A percentile compares a stretch with the other conserved stretches of the same genome.
Evolutionary conservation across 306 rosid species (phyloP).

Genomic region (Prunus padus): DNA sequence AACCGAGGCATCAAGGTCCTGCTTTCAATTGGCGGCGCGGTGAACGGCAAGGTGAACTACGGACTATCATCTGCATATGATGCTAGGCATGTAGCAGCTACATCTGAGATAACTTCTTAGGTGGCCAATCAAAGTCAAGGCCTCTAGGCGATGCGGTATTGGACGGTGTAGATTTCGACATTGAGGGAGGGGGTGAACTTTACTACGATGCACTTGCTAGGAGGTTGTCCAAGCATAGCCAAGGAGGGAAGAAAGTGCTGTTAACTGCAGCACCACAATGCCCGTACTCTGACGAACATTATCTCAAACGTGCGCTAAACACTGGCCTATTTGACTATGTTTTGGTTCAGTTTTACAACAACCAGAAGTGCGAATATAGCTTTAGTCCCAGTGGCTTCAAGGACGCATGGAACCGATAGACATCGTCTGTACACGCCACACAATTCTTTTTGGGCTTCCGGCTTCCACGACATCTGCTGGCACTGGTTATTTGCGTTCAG

Average conservation of each 20-base stretch:
- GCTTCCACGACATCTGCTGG: constrained; percentile 20
- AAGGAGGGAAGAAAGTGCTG: background rate
- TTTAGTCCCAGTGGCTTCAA: constrained; percentile 10
- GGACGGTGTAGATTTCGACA: constrained; percentile 37
- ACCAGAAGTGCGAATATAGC: background rate
- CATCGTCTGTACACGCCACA: background rate
- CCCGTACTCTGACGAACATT: background rate
- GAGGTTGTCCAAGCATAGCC: background rate
- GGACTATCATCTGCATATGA: constrained; percentile 32
- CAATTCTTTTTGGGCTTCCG: constrained; percentile 23
- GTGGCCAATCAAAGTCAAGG: constrained; percentile 35
- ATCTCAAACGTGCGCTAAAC: background rate
- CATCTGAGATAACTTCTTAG: background rate
- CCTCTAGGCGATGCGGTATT: constrained; percentile 46
- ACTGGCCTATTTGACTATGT: constrained; percentile 10
- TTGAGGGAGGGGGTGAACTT: background rate
- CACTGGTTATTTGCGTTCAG: constrained; percentile 18
- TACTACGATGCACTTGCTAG: background rate
- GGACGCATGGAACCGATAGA: constrained; percentile 29
- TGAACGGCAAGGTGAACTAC: constrained; percentile 26
- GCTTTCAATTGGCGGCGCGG: constrained; percentile 40
- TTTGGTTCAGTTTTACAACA: constrained; percentile 18
- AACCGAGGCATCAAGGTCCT: constrained; percentile 42
- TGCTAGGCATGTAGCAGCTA: constrained; percentile 22
- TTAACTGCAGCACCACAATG: constrained; percentile 18